Percentiles rank a stretch among this genome's conserved stretches.
phyloP scores from a whole-genome alignment of 192 early-diverging fungal genomes.

The Umbelopsis ramanniana region DNA sequence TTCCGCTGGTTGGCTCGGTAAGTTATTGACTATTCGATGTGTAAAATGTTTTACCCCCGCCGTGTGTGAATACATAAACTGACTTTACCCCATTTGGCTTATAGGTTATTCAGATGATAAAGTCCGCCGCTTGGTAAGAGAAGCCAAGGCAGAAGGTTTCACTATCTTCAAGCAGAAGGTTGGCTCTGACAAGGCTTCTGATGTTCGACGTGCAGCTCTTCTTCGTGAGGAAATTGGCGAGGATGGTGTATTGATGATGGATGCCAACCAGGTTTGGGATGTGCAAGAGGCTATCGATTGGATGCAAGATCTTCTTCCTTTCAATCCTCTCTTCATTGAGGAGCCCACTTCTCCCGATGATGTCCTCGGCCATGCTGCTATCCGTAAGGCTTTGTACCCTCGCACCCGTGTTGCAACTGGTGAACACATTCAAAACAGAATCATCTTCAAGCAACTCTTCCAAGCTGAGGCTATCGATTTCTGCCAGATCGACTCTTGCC shows the following conservation, averaged over 20 bases:
- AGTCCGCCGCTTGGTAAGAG: constrained; percentile 31
- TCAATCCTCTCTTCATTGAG: constrained; percentile 51
- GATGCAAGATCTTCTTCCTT: constrained; percentile 47
- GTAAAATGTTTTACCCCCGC: not conserved
- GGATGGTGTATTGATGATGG: constrained; percentile 49
- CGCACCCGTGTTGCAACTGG: constrained; percentile 42
- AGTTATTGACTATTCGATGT: constrained; percentile 2
- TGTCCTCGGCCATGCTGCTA: constrained; percentile 44
- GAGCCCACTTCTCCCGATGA: constrained; percentile 51
- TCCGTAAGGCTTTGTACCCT: constrained; percentile 44
- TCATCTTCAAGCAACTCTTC: constrained; percentile 49
- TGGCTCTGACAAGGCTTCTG: constrained; percentile 38
- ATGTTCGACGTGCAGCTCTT: constrained; percentile 45
- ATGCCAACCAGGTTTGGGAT: constrained; percentile 57
- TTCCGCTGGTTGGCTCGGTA: constrained; percentile 49
- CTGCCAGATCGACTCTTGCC: constrained; percentile 46
- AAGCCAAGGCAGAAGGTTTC: constrained; percentile 48
- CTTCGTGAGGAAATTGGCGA: constrained; percentile 50
- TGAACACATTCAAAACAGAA: constrained; percentile 46
- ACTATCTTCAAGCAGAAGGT: constrained; percentile 54
- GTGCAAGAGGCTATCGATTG: constrained; percentile 52
- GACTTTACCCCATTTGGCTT: constrained; percentile 12
- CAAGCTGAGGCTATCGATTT: constrained; percentile 46
- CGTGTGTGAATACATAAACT: not conserved
- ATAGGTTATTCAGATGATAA: constrained; percentile 51